Conservation (phyloP, 2,329 filamentous ascomycete genomes). For the Ophiostoma australiae region DNA sequence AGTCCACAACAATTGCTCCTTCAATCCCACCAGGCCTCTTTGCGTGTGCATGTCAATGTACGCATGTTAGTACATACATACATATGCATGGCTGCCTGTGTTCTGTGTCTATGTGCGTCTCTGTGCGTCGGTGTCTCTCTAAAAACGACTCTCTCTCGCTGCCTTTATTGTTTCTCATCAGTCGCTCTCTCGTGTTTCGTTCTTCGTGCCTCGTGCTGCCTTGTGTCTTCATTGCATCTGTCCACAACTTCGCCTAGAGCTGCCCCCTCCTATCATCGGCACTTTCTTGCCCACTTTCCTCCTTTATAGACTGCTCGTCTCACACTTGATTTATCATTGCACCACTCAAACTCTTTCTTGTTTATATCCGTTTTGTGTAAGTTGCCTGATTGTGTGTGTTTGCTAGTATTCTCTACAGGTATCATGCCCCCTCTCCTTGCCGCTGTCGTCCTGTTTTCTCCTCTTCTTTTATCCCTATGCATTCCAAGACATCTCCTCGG, state of each 20-base stretch:
- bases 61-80: too few species aligned
- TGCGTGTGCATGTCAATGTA: neutral
- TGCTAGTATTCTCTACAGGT: neutral
- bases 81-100: conserved; percentile 1
- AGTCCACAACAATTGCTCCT: neutral
- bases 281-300: neutral
- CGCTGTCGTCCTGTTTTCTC: neutral
- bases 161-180: neutral
- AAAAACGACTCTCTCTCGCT: neutral
- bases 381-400: neutral
- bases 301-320: neutral
- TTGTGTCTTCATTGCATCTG: neutral
- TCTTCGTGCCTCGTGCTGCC: neutral
- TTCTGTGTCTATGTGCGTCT: neutral
- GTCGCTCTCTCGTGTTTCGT: neutral
- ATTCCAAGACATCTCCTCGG: neutral
- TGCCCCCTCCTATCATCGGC: neutral
- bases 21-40: too few species aligned
- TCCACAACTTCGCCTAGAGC: neutral
- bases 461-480: neutral
- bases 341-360: neutral
- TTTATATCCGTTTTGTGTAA: neutral
- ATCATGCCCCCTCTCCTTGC: neutral
- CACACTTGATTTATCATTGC: neutral
- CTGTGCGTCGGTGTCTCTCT: neutral